Base-by-base conservation (phyloP, 148 eudicot species). In the Gaultheria prostrata region DNA sequence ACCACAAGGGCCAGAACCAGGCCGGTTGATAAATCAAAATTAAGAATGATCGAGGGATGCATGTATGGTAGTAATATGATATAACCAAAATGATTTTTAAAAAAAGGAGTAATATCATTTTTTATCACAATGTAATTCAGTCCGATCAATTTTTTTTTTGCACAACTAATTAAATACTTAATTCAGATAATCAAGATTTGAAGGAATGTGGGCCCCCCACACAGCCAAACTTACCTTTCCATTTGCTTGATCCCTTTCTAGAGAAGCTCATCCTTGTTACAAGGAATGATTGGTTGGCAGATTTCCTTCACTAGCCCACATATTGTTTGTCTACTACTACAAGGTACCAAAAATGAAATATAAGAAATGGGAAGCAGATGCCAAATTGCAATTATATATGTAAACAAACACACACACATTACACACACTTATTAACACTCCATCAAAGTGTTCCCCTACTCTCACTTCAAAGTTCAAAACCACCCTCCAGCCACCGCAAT, bases 401-500 rank as follows among this genome's bases (percentile, higher is more conserved):
- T 50, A 50, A 13, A 13, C 17, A 51, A 12, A 3, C 15, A 51
- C 12, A 11, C 56, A 53, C 56, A 32, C 24, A 4, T 14, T n/a
- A 21, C 18, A 77, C 43, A 13, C 20, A 28, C 80, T 21, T 6
- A 32, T 21, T 21, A 5, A 9, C 32, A 17, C 63, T 51, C 43
- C 43, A 51, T 10, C 26, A 10, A 54, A 32, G 35, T 32, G 83
- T 81, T 81, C 80, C 85, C 83, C 82, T 50, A 43, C 46, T 59
- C 4, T n/a, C 17, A 39, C 80, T 30, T 48, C 54, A 14, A 51
- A 20, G 54, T 28, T 32, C 43, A 24, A 33, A 13, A 24, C 82
- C 33, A 32, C 79, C 21, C 30, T 15, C 65, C 57, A 43, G 69
- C 33, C 78, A 45, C 53, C 59, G 46, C 84, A 81, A 86, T 87